Conservation (phyloP, 1,284 basidiomycete species). For the Chiua sp. region DNA sequence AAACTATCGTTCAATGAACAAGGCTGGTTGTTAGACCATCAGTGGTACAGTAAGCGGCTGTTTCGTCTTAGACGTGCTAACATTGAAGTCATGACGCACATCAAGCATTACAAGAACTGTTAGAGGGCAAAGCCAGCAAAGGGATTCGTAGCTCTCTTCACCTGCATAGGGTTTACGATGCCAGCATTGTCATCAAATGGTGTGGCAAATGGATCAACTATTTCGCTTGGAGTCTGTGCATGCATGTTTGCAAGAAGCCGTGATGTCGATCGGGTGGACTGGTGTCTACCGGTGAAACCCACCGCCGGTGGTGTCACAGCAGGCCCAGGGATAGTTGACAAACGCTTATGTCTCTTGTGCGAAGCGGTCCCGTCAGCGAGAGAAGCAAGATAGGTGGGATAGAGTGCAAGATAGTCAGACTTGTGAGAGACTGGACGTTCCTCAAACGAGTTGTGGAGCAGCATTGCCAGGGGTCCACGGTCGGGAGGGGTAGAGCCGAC, state of each 20-base stretch:
- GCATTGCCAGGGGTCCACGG: slow-evolving; percentile 46
- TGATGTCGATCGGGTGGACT: slow-evolving; percentile 46
- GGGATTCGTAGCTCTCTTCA: slow-evolving; percentile 34
- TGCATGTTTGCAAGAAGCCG: slow-evolving; percentile 53
- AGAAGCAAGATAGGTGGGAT: slow-evolving; percentile 18
- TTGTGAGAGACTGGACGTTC: slow-evolving; percentile 24
- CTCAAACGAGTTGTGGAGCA: slow-evolving; percentile 60
- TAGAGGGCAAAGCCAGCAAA: slow-evolving; percentile 36
- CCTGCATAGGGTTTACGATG: slow-evolving; percentile 28
- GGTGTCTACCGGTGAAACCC: slow-evolving; percentile 31
- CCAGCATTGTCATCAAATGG: slow-evolving; percentile 76
- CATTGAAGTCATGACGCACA: background rate
- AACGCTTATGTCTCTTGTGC: slow-evolving; percentile 34
- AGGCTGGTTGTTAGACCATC: slow-evolving; percentile 9
- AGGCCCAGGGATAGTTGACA: slow-evolving; percentile 34
- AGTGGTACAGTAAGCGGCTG: slow-evolving; percentile 19
- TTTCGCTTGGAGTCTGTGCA: slow-evolving; percentile 41
- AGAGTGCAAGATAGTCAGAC: slow-evolving; percentile 24
- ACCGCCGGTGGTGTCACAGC: slow-evolving; percentile 21
- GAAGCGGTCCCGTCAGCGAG: slow-evolving; percentile 2
- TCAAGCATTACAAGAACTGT: slow-evolving; percentile 1
- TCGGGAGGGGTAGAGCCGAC: slow-evolving; percentile 31
- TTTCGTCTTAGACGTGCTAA: background rate
- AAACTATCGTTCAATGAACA: slow-evolving; percentile 10
- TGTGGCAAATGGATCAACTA: slow-evolving; percentile 67